Percentiles rank a stretch among this genome's conserved stretches.
phyloP scores from a whole-genome alignment of 1,284 basidiomycete species.

The Heterobasidion irregulare region DNA sequence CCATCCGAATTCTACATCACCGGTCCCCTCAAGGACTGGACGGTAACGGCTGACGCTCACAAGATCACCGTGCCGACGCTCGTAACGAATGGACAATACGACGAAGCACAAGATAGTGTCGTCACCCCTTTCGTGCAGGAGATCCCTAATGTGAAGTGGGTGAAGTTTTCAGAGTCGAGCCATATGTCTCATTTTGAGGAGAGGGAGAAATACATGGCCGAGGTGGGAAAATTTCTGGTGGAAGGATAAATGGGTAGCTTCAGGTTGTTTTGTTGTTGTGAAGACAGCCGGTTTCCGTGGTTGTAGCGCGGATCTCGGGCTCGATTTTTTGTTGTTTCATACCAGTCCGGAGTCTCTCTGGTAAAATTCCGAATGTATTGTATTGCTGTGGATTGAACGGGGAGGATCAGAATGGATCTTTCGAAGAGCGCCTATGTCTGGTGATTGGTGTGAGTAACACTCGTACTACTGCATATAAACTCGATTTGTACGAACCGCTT shows the following conservation, averaged over 20 bases:
- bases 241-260: background rate
- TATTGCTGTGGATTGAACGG: too few relatives aligned
- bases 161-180: conserved; percentile 18
- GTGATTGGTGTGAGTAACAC: too few relatives aligned
- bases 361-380: too few relatives aligned
- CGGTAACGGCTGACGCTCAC: conserved; percentile 31
- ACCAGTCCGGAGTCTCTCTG: background rate
- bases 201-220: conserved; percentile 16
- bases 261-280: background rate
- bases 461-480: too few relatives aligned
- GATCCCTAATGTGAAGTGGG: conserved; percentile 27
- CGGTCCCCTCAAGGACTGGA: conserved; percentile 42
- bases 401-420: background rate
- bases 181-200: conserved; percentile 22
- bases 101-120: conserved; percentile 37
- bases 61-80: conserved; percentile 39
- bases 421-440: too few relatives aligned
- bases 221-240: conserved; percentile 13
- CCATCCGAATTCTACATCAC: conserved; percentile 41
- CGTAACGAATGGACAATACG: conserved; percentile 42
- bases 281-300: background rate
- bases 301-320: background rate
- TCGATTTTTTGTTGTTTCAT: background rate
- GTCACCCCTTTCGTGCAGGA: conserved; percentile 35
- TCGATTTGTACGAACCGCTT: too few relatives aligned